Base-by-base conservation (phyloP, 228 moss, liverwort and hornwort species). In the Sphagnum magellanicum region DNA sequence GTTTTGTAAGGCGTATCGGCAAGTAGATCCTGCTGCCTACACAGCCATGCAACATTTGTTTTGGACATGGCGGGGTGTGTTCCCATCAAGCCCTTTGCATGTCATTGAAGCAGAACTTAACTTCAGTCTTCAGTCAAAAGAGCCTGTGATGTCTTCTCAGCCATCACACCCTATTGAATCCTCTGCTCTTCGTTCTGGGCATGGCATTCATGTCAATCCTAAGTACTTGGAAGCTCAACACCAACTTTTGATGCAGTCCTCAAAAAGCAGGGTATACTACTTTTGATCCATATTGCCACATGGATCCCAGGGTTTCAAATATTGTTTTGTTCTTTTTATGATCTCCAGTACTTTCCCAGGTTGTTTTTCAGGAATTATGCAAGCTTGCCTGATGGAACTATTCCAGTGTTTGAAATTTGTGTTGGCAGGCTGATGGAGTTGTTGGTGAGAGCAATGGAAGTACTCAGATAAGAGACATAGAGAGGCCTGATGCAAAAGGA, bases 141-240 rank as follows among this genome's bases (percentile, higher is more conserved):
- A 74, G 17, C 79, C 89, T 77, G 79, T 83, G 72, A 75, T 74
- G 60, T 76, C 67, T 72, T 78, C 72, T 59, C 87, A 80, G 74
- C 69, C 85, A 65, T 70, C 80, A 51, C 83, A 88, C 74, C 70
- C 79, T 52, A 55, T 78, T 53, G 96, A 97, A n/a, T 72, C 82
- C 58, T 68, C 87, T 55, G 61, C 92, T 70, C 83, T 81, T 60
- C 88, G 97, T 62, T 81, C 97, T 74, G 97, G 90, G 50, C 97
- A 98, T 76, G 90, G 93, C 55, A 93, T 98, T 67, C 97, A 98
- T 70, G 97, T 98, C 49, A 93, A 98, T 79, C 97, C 97, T 63
- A 98, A 98, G 76, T 93, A 93, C 78, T 71, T 87, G 71, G 83
- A 93, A 81, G 93, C 91, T 61, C 93, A 93, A 61, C 88, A 87